Percentiles rank a stretch among this genome's conserved stretches.
These are phyloP conservation scores for Trametes polyzona DNA, from an alignment of 1,284 basidiomycete species.

Conservation along the genomic window DNA sequence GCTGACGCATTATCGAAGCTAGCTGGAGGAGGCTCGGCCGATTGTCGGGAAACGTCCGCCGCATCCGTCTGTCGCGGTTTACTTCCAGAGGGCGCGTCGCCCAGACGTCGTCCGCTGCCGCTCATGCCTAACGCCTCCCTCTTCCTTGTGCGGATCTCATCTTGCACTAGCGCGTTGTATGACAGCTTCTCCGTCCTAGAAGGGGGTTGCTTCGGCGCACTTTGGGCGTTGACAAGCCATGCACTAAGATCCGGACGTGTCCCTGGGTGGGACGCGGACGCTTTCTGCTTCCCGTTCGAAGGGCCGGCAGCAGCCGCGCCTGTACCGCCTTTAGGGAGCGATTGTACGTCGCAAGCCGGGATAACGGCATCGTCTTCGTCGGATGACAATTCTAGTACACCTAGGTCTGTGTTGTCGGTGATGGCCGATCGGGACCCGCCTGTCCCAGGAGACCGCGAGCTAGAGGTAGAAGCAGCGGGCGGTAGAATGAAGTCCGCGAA, in stretches of 20 bases:
- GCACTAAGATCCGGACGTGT: background rate
- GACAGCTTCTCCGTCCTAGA: constrained; percentile 16
- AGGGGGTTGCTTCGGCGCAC: background rate
- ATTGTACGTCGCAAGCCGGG: constrained; percentile 10
- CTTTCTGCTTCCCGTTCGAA: background rate
- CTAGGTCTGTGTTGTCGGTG: background rate
- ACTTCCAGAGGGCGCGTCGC: constrained; percentile 5
- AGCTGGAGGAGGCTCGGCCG: background rate
- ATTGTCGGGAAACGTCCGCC: background rate
- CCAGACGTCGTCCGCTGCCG: constrained; percentile 21
- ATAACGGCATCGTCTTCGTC: constrained; percentile 7
- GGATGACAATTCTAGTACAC: constrained; percentile 14
- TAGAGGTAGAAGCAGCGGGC: background rate
- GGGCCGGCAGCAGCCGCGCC: background rate
- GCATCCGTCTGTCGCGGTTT: background rate
- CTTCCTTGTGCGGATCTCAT: constrained; percentile 50
- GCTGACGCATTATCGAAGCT: background rate
- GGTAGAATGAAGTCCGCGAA: constrained; percentile 52
- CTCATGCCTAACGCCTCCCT: constrained; percentile 48
- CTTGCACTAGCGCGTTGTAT: constrained; percentile 46
- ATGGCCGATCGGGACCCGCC: background rate
- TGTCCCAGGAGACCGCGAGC: background rate
- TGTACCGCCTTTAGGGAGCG: constrained; percentile 14
- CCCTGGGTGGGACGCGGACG: background rate
- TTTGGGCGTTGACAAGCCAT: background rate